Evolutionary conservation across 768 basidiomycete genomes (phyloP).

Genomic region (Boletus tomentosulus): DNA sequence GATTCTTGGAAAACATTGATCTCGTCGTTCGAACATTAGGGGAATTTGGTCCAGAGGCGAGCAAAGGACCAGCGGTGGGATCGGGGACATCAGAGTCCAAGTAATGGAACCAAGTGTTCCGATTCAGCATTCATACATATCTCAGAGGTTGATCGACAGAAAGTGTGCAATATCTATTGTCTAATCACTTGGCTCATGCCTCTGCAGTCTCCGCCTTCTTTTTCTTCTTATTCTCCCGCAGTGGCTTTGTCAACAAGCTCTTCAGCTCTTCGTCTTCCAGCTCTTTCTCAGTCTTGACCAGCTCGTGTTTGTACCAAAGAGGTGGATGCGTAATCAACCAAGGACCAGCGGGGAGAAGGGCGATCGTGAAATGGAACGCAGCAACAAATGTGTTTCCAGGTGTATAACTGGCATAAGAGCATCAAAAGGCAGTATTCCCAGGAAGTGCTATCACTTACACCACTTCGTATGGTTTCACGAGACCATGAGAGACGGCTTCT

Average conservation of each 20-base stretch:
- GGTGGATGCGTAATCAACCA: slow-evolving; percentile 84
- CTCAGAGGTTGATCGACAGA: slow-evolving; percentile 13
- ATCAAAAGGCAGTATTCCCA: not conserved
- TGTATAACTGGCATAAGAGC: slow-evolving; percentile 55
- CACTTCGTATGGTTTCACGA: slow-evolving; percentile 94
- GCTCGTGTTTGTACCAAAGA: slow-evolving; percentile 88
- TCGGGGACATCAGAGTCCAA: slow-evolving; percentile 3
- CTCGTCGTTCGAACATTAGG: slow-evolving; percentile 78
- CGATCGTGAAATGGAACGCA: slow-evolving; percentile 96
- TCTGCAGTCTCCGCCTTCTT: slow-evolving; percentile 64
- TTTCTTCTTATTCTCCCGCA: slow-evolving; percentile 92
- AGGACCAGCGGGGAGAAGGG: slow-evolving; percentile 86
- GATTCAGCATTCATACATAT: slow-evolving; percentile 11
- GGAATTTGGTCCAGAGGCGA: slow-evolving; percentile 72
- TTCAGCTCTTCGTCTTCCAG: slow-evolving; percentile 86
- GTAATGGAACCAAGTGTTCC: slow-evolving; percentile 7
- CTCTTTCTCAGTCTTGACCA: slow-evolving; percentile 86
- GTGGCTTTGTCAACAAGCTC: slow-evolving; percentile 65
- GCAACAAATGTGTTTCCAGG: slow-evolving; percentile 82
- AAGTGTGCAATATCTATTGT: slow-evolving; percentile 16
- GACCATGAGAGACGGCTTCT: slow-evolving; percentile 92
- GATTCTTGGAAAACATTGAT: slow-evolving; percentile 87
- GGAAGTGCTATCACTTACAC: slow-evolving; percentile 50
- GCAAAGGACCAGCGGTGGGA: slow-evolving; percentile 6
- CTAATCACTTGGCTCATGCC: slow-evolving; percentile 26